Evolutionary conservation across 2,329 filamentous ascomycete species (phyloP).

Genomic region (Emergomyces orientalis): DNA sequence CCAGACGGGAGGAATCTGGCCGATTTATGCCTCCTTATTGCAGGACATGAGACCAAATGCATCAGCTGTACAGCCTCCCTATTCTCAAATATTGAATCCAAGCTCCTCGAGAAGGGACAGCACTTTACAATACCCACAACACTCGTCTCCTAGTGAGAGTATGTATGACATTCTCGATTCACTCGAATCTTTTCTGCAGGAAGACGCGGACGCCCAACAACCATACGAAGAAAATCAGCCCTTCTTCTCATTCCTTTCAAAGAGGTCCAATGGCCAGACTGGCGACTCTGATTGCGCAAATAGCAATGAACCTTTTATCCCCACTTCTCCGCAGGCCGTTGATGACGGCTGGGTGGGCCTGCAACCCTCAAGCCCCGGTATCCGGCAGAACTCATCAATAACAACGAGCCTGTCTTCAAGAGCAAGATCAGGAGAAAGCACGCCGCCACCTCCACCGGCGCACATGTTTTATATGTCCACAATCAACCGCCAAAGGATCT

Average conservation of each 20-base stretch:
- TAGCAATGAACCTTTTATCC: neutral
- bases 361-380: neutral
- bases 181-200: neutral
- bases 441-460: neutral
- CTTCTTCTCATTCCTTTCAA: neutral
- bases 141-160: neutral
- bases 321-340: neutral
- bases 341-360: neutral
- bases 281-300: neutral
- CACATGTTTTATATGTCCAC: neutral
- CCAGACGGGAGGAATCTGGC: conserved; percentile 9
- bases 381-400: neutral
- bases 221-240: neutral
- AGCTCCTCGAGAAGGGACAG: neutral
- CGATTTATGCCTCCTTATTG: conserved; percentile 8
- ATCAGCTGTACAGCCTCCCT: neutral
- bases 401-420: neutral
- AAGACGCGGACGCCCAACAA: neutral
- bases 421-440: neutral
- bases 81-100: neutral
- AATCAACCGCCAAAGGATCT: neutral
- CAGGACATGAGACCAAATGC: neutral
- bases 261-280: neutral
- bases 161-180: neutral
- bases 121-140: neutral